phyloP scores from a whole-genome alignment of 192 early-diverging fungal genomes.

The Umbelopsis sp. region DNA sequence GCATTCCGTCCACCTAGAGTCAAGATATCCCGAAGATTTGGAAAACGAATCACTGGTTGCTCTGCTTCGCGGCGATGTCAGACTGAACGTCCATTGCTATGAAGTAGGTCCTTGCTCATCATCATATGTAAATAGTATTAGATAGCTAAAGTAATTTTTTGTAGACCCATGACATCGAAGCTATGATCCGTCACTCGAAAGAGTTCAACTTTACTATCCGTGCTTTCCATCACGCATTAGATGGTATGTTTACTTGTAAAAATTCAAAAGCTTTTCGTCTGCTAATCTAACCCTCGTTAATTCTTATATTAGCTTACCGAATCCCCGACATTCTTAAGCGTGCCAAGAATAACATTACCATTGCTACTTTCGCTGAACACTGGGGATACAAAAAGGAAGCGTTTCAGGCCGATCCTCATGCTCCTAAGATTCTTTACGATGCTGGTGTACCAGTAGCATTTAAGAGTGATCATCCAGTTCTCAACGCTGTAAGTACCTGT shows the following conservation, averaged over 20 bases:
- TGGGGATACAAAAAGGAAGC: slow-evolving; percentile 81
- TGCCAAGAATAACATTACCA: slow-evolving; percentile 62
- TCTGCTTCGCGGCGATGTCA: slow-evolving; percentile 68
- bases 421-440: slow-evolving; percentile 62
- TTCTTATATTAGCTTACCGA: slow-evolving; percentile 52
- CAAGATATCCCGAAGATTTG: slow-evolving; percentile 63
- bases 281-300: no score
- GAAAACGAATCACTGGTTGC: slow-evolving; percentile 64
- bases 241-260: slow-evolving; percentile 24
- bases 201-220: slow-evolving; percentile 77
- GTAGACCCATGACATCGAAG: slow-evolving; percentile 68
- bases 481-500: slow-evolving; percentile 53
- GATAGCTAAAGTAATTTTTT: not conserved
- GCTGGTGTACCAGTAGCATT: slow-evolving; percentile 75
- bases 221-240: slow-evolving; percentile 80
- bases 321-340: slow-evolving; percentile 65
- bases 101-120: slow-evolving; percentile 38
- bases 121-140: no score
- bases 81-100: slow-evolving; percentile 75
- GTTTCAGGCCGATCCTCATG: slow-evolving; percentile 62
- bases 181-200: slow-evolving; percentile 68
- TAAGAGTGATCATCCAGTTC: slow-evolving; percentile 80
- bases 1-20: slow-evolving; percentile 43
- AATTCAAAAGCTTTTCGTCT: not conserved
- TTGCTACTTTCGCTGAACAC: slow-evolving; percentile 69